These are phyloP conservation scores for Heritiera littoralis DNA, from an alignment of 345 rosid genomes.

Conservation along the genomic window DNA sequence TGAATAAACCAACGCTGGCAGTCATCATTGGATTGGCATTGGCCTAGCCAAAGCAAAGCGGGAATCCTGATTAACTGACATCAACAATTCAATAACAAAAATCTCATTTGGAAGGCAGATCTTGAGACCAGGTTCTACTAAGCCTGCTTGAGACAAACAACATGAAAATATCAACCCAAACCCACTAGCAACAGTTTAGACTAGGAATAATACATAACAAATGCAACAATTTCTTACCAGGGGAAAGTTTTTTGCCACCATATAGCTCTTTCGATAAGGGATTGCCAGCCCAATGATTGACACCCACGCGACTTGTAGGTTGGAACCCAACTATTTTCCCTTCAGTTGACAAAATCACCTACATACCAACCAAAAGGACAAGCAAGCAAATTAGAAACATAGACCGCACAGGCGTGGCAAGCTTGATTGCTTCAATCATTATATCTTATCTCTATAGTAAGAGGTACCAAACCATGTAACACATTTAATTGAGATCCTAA, in stretches of 20 bases:
- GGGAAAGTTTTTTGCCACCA: slow-evolving; percentile 54
- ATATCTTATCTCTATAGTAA: not conserved
- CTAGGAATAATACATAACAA: not conserved
- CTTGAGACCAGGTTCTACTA: slow-evolving; percentile 64
- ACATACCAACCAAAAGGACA: slow-evolving; percentile 23
- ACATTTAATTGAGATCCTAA: not conserved
- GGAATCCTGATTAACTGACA: slow-evolving; percentile 55
- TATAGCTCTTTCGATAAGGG: slow-evolving; percentile 77
- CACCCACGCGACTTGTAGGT: slow-evolving; percentile 70
- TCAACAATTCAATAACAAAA: slow-evolving; percentile 63
- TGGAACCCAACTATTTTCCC: slow-evolving; percentile 77
- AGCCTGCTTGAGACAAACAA: slow-evolving; percentile 44
- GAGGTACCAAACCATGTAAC: not conserved
- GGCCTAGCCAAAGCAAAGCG: slow-evolving; percentile 74
- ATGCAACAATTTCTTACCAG: slow-evolving; percentile 47
- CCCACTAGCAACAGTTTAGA: not conserved
- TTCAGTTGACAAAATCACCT: slow-evolving; percentile 68
- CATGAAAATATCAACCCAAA: slow-evolving; percentile 13
- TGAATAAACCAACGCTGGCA: not conserved
- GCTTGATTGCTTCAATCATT: not conserved
- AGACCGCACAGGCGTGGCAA: not conserved
- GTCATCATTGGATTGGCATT: slow-evolving; percentile 39
- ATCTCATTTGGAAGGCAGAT: slow-evolving; percentile 44
- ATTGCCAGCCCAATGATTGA: slow-evolving; percentile 75
- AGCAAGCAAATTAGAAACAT: slow-evolving; percentile 9